A percentile compares a stretch with the other conserved stretches of the same genome.
Conservation (phyloP, 805 yeast genomes). For the Clavispora carvajalis region DNA sequence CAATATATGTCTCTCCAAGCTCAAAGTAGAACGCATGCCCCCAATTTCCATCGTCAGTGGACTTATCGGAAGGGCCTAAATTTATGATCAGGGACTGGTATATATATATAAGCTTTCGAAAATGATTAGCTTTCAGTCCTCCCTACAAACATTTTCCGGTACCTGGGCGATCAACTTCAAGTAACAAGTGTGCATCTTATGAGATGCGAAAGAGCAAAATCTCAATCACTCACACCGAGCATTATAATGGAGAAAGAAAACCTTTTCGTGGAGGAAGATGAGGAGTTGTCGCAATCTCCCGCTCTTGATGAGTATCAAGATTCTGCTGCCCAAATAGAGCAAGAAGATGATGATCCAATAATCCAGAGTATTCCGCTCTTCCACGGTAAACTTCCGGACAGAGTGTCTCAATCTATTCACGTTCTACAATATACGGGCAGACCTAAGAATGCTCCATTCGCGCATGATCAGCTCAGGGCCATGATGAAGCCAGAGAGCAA, state of each 20-base stretch:
- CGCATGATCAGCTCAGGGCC: conserved; percentile 31
- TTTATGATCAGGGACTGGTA: no score
- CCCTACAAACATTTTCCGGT: background rate
- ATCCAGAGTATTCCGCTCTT: conserved; percentile 34
- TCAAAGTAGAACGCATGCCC: background rate
- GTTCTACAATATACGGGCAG: conserved; percentile 43
- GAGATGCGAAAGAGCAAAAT: background rate
- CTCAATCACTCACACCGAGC: background rate
- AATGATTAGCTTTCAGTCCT: no score
- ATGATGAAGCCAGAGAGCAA: conserved; percentile 59
- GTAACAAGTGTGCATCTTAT: background rate
- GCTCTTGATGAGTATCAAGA: conserved; percentile 2
- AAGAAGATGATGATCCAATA: conserved; percentile 31
- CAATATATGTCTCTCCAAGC: background rate
- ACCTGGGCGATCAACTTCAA: background rate
- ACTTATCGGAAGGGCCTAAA: no score
- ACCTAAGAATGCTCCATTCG: conserved; percentile 37
- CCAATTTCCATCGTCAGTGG: no score
- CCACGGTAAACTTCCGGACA: conserved; percentile 21
- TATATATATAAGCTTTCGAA: no score
- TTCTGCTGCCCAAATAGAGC: background rate
- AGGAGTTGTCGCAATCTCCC: conserved; percentile 8
- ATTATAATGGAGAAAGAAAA: conserved; percentile 7
- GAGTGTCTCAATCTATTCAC: conserved; percentile 27
- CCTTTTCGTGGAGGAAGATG: conserved; percentile 16